A percentile compares a stretch with the other conserved stretches of the same genome.
Conservation (phyloP, 2,329 filamentous ascomycete genomes). For the Hawksworthiomyces lignivorus region DNA sequence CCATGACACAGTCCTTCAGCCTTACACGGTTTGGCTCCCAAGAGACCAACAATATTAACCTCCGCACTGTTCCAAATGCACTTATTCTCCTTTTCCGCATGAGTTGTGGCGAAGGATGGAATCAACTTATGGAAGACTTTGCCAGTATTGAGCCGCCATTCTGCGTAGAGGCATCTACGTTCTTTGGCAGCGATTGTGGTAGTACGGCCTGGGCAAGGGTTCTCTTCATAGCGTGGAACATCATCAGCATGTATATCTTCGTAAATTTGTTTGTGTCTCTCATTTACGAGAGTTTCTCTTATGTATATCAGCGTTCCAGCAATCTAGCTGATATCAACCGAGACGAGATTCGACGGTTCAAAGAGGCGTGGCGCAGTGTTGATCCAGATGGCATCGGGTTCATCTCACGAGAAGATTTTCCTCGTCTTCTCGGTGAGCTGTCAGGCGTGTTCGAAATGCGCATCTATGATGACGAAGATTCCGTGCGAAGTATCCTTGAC, state of each 20-base stretch:
- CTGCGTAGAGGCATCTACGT: conserved; percentile 64
- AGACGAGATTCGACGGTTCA: conserved; percentile 93
- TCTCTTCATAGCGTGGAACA: conserved; percentile 95
- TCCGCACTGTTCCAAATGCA: conserved; percentile 88
- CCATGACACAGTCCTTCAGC: conserved; percentile 90
- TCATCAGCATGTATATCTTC: conserved; percentile 99
- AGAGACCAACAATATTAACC: conserved; percentile 76
- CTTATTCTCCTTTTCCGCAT: conserved; percentile 88
- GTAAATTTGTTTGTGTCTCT: conserved; percentile 96
- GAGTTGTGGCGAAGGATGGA: conserved; percentile 95
- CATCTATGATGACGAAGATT: conserved; percentile 87
- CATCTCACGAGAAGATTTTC: conserved; percentile 84
- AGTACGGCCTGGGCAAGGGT: conserved; percentile 81
- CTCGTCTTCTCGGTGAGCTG: conserved; percentile 79
- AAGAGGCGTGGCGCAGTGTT: conserved; percentile 94
- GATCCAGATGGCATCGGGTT: conserved; percentile 88
- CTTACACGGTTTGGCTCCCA: conserved; percentile 75
- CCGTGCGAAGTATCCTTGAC: conserved; percentile 78
- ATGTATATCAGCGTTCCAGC: conserved; percentile 94
- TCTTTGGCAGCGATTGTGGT: conserved; percentile 87
- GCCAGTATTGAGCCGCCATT: conserved; percentile 70
- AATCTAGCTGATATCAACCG: conserved; percentile 85
- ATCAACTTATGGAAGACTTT: conserved; percentile 92
- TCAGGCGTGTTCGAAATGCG: conserved; percentile 96
- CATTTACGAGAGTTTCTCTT: conserved; percentile 99